A percentile compares a stretch with the other conserved stretches of the same genome.
Evolutionary conservation across 139 green algal genomes (phyloP).

Genomic region (Chlamydomonas incerta): DNA sequence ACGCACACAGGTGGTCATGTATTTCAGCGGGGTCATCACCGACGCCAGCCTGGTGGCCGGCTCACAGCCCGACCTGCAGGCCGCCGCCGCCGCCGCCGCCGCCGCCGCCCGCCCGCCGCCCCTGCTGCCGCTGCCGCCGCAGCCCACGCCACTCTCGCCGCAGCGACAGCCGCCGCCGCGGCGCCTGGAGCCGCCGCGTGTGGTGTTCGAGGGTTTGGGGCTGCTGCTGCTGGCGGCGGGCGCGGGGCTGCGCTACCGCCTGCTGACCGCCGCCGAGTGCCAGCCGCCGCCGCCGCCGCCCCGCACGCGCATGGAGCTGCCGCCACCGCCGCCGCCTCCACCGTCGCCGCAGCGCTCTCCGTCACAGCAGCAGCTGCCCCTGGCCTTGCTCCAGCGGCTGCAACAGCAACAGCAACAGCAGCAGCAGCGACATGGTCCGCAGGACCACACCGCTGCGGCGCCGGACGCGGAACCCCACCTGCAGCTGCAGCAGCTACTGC

Average conservation of each 20-base stretch:
- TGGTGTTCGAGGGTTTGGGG: conserved; percentile 14
- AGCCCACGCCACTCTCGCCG: too few relatives aligned
- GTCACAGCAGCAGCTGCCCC: not conserved
- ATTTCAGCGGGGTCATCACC: conserved; percentile 18
- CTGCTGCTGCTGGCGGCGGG: conserved; percentile 18
- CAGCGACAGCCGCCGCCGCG: too few relatives aligned
- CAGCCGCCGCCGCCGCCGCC: conserved; percentile 3
- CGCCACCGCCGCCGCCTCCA: not conserved
- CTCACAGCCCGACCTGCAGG: conserved; percentile 2
- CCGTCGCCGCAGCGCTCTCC: not conserved
- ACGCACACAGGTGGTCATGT: conserved; percentile 7
- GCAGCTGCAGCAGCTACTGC: too few relatives aligned
- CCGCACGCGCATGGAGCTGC: conserved; percentile 38
- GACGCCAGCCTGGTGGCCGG: conserved; percentile 22
- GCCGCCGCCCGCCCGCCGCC: not conserved
- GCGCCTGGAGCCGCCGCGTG: not conserved
- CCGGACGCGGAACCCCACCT: too few relatives aligned
- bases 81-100: too few relatives aligned
- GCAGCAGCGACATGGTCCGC: not conserved
- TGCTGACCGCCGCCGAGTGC: conserved; percentile 34
- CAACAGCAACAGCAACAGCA: not conserved
- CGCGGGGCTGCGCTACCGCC: conserved; percentile 20
- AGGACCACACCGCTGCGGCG: not conserved
- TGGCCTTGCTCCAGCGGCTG: not conserved
- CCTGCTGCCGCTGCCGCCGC: not conserved